Base-by-base conservation (phyloP, 148 eudicot species). In the Chenopodium berlandieri region DNA sequence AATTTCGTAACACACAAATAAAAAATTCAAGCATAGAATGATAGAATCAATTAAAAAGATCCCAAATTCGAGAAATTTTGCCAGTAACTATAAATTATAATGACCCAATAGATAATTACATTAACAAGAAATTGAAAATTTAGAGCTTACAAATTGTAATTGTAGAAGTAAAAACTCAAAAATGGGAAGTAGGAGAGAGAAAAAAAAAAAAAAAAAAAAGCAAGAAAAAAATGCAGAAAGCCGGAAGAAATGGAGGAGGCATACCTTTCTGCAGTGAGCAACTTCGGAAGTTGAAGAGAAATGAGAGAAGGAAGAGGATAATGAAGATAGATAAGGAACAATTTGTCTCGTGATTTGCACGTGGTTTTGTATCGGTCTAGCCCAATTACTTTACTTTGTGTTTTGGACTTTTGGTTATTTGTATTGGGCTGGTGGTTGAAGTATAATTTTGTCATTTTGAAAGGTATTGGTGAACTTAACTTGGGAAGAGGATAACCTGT, bases 271-370 rank as follows among this genome's bases (percentile, higher is more conserved):
- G 46, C n/a, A 8, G 54, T 22, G 32, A 34, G 71, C 58, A 82
- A 63, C 62, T 82, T 6, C 10, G 60, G 46, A 64, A 78, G 1
- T 54, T 27, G 73, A 60, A 9, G 50, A 69, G 63, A 16, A 31
- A 31, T 13, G 79, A 68, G 32, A 1, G 47, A 22, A 34, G n/a
- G 27, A 37, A 27, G 14, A 32, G 56, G 79, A 71, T 70, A 72
- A 80, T 58, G 67, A 63, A 73, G 68, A 58, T 60, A 75, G 71
- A 70, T 56, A 76, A 76, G 83, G 77, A 20, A 34, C 10, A 10
- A 7, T 7, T 40, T 44, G 17, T 75, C 82, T 32, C 83, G 79
- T 79, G 82, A 46, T 12, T 66, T 7, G 67, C 85, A 83, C 79
- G 82, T 78, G 86, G 16, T 67, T 69, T 1, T 4, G 9, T 20